These are phyloP conservation scores for Cunninghamia lanceolata DNA, from an alignment of 75 land plant genomes.

Conservation along the genomic window DNA sequence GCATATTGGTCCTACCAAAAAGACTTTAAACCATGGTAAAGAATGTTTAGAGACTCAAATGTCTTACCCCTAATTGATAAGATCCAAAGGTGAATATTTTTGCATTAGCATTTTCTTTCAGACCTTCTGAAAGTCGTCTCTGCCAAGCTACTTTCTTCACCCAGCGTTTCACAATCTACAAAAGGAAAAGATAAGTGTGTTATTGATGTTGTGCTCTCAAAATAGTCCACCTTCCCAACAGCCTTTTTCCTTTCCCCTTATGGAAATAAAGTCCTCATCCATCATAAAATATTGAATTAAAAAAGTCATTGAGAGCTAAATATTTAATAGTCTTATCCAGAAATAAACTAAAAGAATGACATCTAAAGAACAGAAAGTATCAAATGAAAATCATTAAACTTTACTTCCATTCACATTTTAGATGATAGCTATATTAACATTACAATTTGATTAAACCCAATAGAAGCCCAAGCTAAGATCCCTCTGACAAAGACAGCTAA, in stretches of 20 bases:
- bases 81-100: constrained; percentile 19
- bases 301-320: background rate
- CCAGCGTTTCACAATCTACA: constrained; percentile 17
- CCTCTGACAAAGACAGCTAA: background rate
- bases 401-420: background rate
- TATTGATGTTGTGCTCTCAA: background rate
- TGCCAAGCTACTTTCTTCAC: constrained; percentile 7
- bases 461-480: constrained; percentile 1
- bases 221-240: background rate
- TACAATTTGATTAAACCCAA: background rate
- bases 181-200: background rate
- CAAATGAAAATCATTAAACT: background rate
- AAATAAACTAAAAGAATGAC: background rate
- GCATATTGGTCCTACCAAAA: background rate
- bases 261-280: background rate
- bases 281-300: background rate
- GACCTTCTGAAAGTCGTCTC: constrained; percentile 5
- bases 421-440: background rate
- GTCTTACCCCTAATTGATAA: constrained; percentile 15
- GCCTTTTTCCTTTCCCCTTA: background rate
- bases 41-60: background rate
- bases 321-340: background rate
- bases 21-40: background rate
- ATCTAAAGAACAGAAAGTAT: background rate
- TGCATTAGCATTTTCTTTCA: constrained; percentile 2